A percentile compares a stretch with the other conserved stretches of the same genome.
Evolutionary conservation across 306 rosid species (phyloP).

Genomic region (Citrullus colocynthis): DNA sequence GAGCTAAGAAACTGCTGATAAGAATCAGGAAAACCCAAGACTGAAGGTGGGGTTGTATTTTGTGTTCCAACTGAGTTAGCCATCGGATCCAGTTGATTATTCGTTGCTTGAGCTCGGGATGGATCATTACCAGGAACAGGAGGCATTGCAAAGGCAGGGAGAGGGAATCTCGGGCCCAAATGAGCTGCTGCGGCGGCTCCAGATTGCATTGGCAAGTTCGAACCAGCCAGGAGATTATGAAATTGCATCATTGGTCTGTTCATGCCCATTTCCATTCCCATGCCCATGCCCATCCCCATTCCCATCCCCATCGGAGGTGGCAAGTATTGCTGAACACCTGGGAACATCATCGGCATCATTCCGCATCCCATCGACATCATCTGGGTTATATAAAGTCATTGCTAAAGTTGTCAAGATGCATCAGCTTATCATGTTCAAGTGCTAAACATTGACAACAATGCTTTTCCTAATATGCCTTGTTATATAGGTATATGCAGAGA

Average conservation of each 20-base stretch:
- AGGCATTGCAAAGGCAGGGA: conserved; percentile 50
- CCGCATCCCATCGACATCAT: conserved; percentile 95
- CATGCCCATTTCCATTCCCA: conserved; percentile 81
- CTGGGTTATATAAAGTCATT: conserved; percentile 26
- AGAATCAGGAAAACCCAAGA: conserved; percentile 26
- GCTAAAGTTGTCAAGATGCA: neutral
- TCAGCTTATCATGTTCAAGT: neutral
- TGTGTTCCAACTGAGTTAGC: conserved; percentile 23
- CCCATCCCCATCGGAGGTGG: conserved; percentile 54
- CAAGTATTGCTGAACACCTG: conserved; percentile 66
- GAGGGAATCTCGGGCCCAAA: conserved; percentile 53
- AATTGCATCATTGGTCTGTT: conserved; percentile 61
- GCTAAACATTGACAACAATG: neutral
- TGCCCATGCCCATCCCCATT: conserved; percentile 59
- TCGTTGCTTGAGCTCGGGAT: conserved; percentile 33
- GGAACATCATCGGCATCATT: conserved; percentile 82
- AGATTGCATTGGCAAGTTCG: conserved; percentile 37
- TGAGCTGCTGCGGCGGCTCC: conserved; percentile 26
- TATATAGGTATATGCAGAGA: neutral
- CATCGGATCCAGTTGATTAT: conserved; percentile 30
- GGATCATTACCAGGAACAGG: conserved; percentile 42
- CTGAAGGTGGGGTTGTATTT: conserved; percentile 26
- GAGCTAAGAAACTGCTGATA: conserved; percentile 52
- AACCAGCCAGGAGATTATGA: conserved; percentile 45
- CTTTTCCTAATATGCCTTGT: neutral